Evolutionary conservation across 306 rosid genomes (phyloP).

Genomic region (Chamaecrista fasciculata): DNA sequence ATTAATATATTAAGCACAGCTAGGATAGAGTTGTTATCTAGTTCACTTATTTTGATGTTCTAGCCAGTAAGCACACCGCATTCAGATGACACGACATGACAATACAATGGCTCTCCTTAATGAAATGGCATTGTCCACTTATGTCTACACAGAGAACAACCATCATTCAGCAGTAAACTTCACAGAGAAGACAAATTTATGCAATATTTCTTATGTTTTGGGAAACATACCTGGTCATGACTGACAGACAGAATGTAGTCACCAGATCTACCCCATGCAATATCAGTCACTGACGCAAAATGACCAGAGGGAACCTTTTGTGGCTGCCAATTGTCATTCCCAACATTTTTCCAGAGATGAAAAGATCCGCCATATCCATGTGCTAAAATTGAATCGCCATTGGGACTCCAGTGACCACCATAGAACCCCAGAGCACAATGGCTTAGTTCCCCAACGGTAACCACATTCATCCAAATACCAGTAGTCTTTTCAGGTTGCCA

Average conservation of each 20-base stretch:
- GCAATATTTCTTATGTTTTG: neutral
- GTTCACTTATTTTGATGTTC: neutral
- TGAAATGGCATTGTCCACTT: neutral
- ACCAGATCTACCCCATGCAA: slow-evolving; percentile 81
- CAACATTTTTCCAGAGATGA: slow-evolving; percentile 92
- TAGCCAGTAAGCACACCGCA: neutral
- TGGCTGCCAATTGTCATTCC: slow-evolving; percentile 73
- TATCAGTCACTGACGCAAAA: slow-evolving; percentile 78
- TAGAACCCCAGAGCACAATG: slow-evolving; percentile 96
- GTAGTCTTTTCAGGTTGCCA: slow-evolving; percentile 94
- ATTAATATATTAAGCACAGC: neutral
- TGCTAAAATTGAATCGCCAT: slow-evolving; percentile 82
- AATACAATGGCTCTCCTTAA: neutral
- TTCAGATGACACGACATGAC: neutral
- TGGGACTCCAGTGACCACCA: slow-evolving; percentile 96
- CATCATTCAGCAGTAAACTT: neutral
- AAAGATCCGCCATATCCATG: slow-evolving; percentile 98
- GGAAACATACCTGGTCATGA: slow-evolving; percentile 81
- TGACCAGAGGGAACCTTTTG: slow-evolving; percentile 99
- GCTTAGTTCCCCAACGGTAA: slow-evolving; percentile 92
- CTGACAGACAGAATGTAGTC: slow-evolving; percentile 81
- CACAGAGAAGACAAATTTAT: neutral
- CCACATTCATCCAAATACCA: slow-evolving; percentile 99
- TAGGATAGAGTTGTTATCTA: neutral
- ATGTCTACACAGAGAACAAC: neutral